Percentiles rank a stretch among this genome's conserved stretches.
Conservation (phyloP, 495 filamentous ascomycete species). For the Tuber borchii region DNA sequence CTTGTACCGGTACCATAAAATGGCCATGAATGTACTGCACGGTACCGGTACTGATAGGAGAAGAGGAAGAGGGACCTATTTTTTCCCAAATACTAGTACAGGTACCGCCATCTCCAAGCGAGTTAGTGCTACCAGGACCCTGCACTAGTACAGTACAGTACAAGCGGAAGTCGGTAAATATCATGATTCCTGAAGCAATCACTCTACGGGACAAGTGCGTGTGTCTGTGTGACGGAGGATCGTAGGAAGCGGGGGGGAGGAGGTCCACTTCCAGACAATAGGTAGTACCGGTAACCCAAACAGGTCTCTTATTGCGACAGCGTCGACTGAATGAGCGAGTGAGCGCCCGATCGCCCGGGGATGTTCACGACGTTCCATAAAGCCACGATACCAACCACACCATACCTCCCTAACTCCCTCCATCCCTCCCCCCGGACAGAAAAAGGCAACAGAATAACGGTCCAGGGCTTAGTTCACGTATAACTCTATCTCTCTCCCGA, state of each 20-base stretch:
- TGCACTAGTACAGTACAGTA: background rate
- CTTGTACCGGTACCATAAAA: background rate
- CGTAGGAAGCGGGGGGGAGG: no score
- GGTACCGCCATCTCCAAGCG: background rate
- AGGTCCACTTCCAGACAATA: background rate
- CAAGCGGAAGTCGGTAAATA: background rate
- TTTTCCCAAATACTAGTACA: no score
- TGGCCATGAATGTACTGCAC: background rate
- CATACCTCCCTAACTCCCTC: no score
- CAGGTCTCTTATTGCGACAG: background rate
- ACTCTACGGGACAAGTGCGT: background rate
- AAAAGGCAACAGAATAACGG: no score
- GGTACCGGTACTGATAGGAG: no score
- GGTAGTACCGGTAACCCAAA: background rate
- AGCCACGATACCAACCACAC: no score
- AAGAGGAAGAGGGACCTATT: no score
- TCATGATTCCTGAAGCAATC: background rate
- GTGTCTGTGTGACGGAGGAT: background rate
- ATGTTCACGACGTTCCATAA: background rate
- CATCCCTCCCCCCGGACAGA: no score
- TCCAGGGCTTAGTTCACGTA: no score
- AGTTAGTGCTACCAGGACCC: background rate
- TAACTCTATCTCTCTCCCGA: no score
- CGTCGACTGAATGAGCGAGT: background rate
- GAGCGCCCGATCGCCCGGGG: background rate